A percentile compares a stretch with the other conserved stretches of the same genome.
phyloP scores from a whole-genome alignment of 306 rosid species.

The Fragaria iinumae region DNA sequence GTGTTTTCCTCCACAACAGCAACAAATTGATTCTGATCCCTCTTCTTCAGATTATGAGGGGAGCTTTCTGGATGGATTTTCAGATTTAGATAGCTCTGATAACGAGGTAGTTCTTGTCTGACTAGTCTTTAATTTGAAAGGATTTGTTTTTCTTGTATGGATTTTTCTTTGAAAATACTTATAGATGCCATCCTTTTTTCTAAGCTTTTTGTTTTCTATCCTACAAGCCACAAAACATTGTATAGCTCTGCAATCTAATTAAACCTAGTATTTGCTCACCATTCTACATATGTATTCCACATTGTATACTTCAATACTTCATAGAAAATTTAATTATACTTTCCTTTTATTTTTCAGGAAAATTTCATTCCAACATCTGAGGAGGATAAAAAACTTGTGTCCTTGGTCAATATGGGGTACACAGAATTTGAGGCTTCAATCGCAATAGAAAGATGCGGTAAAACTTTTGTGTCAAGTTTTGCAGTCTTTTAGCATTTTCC shows the following conservation, averaged over 20 bases:
- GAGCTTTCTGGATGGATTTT: constrained; percentile 54
- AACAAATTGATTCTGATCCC: constrained; percentile 47
- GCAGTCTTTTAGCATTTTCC: not conserved
- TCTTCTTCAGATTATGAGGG: constrained; percentile 53
- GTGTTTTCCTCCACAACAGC: constrained; percentile 36
- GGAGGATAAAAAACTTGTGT: constrained; percentile 28
- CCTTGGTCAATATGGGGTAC: constrained; percentile 77
- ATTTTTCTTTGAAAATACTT: not conserved
- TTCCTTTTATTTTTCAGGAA: constrained; percentile 46
- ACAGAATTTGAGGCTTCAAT: constrained; percentile 53
- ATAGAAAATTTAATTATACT: not conserved
- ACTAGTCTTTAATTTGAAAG: not conserved
- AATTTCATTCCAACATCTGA: constrained; percentile 33
- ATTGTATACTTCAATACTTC: not conserved
- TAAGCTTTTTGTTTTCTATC: not conserved
- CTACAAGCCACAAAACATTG: not conserved
- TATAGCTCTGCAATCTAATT: not conserved
- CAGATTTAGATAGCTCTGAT: constrained; percentile 58
- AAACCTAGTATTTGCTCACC: not conserved
- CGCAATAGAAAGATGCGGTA: constrained; percentile 90
- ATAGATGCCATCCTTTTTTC: not conserved
- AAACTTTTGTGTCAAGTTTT: not conserved
- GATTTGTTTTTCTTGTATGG: not conserved
- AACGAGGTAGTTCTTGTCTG: constrained; percentile 45
- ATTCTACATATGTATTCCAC: not conserved